Conservation (phyloP, 352 stramenopile species). For the Phytophthora niederhauseri region DNA sequence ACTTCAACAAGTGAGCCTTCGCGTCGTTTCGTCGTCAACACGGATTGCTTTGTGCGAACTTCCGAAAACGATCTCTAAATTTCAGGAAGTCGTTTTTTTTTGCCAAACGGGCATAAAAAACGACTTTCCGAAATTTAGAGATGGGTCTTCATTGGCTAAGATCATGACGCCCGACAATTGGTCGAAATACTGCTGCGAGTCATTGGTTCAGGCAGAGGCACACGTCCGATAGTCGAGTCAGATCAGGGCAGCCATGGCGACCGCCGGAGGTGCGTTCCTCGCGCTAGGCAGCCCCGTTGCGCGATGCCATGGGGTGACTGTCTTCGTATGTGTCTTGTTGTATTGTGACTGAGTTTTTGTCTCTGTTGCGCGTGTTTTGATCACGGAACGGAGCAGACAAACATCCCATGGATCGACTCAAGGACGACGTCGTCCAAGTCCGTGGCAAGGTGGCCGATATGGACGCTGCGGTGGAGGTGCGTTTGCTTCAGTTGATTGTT, state of each 20-base stretch:
- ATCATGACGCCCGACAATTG: not conserved
- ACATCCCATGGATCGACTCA: slow-evolving; percentile 53
- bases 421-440: slow-evolving; percentile 63
- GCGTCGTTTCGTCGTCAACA: not conserved
- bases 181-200: not conserved
- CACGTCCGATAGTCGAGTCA: not conserved
- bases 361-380: slow-evolving; percentile 15
- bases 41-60: no score
- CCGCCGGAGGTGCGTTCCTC: slow-evolving; percentile 41
- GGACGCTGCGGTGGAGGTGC: slow-evolving; percentile 49
- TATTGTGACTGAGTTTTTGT: slow-evolving; percentile 11
- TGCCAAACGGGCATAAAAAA: no score
- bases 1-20: not conserved
- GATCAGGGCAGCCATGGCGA: slow-evolving; percentile 33
- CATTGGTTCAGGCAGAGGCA: slow-evolving; percentile 16
- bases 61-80: no score
- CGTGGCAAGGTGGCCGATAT: slow-evolving; percentile 59
- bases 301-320: slow-evolving; percentile 3
- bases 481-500: not conserved
- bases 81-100: no score
- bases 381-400: slow-evolving; percentile 40
- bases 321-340: not conserved
- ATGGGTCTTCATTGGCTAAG: slow-evolving; percentile 9
- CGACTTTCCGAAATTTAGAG: no score
- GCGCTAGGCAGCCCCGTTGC: slow-evolving; percentile 2